These are phyloP conservation scores for Heracleum sosnowskyi DNA, from an alignment of 129 eudicot species.

Conservation along the genomic window DNA sequence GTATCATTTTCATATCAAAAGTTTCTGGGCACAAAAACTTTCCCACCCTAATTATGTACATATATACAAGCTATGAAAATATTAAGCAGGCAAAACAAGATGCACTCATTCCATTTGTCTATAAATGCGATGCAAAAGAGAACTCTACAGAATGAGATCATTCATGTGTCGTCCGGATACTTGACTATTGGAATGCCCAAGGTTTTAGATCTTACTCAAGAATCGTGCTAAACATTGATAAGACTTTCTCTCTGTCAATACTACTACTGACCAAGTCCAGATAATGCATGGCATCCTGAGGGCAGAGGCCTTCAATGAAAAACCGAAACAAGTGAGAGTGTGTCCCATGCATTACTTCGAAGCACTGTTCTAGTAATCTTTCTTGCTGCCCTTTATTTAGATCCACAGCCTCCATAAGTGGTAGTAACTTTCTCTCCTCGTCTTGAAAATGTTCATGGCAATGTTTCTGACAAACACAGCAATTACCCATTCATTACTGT, in stretches of 20 bases:
- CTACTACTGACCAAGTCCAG: conserved; percentile 49
- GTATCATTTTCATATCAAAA: background rate
- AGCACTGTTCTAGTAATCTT: conserved; percentile 47
- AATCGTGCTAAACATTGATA: conserved; percentile 49
- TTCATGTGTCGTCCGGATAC: background rate
- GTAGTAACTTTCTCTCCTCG: conserved; percentile 66
- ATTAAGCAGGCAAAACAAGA: background rate
- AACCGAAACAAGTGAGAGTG: conserved; percentile 77
- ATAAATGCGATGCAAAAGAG: background rate
- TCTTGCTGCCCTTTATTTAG: conserved; percentile 48
- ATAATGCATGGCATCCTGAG: conserved; percentile 77
- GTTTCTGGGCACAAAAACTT: background rate
- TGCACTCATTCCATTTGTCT: background rate
- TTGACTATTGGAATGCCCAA: background rate
- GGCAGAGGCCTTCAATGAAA: conserved; percentile 82
- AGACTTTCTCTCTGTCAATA: conserved; percentile 42
- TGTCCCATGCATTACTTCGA: conserved; percentile 74
- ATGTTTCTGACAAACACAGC: conserved; percentile 36
- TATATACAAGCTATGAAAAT: background rate
- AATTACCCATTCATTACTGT: background rate
- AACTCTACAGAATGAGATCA: background rate
- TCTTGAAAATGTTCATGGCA: conserved; percentile 77
- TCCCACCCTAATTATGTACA: background rate
- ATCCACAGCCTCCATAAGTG: conserved; percentile 83
- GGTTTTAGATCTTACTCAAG: conserved; percentile 39